These are phyloP conservation scores for Ogataea nonfermentans DNA, from an alignment of 805 yeast genomes.

Conservation along the genomic window DNA sequence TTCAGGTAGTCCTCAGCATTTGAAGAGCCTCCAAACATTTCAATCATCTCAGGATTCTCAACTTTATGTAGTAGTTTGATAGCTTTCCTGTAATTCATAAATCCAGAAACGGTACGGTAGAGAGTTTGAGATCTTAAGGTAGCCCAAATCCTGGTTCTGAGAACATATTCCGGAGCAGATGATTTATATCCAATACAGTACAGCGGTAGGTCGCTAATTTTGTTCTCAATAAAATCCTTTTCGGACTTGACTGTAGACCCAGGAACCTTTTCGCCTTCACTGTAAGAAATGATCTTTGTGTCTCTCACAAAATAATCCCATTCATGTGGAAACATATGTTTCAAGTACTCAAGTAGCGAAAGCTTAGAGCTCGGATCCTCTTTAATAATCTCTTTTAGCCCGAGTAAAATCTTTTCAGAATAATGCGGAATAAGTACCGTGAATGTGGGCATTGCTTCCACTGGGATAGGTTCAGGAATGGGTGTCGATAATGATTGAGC, in stretches of 20 bases:
- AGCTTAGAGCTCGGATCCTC: slow-evolving; percentile 45
- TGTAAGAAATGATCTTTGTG: slow-evolving; percentile 62
- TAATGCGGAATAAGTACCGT: slow-evolving; percentile 54
- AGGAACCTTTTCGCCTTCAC: slow-evolving; percentile 40
- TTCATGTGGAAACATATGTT: slow-evolving; percentile 66
- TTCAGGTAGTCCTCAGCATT: slow-evolving; percentile 64
- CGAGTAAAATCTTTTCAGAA: slow-evolving; percentile 46
- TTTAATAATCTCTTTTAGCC: slow-evolving; percentile 44
- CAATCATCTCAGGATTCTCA: slow-evolving; percentile 58
- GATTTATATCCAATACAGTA: slow-evolving; percentile 72
- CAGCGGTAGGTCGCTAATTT: slow-evolving; percentile 63
- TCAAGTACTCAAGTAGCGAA: slow-evolving; percentile 75
- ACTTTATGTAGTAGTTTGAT: slow-evolving; percentile 64
- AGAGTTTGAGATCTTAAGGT: slow-evolving; percentile 80
- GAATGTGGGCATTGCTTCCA: slow-evolving; percentile 47
- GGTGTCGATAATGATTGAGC: slow-evolving; percentile 52
- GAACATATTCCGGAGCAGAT: slow-evolving; percentile 57
- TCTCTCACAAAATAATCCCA: slow-evolving; percentile 82
- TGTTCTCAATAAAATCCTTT: slow-evolving; percentile 37
- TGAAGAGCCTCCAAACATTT: slow-evolving; percentile 36
- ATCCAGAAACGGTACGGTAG: slow-evolving; percentile 80
- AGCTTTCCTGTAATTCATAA: slow-evolving; percentile 75
- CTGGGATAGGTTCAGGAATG: slow-evolving; percentile 47
- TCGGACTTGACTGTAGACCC: slow-evolving; percentile 36
- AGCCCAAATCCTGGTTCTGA: slow-evolving; percentile 85